A percentile compares a stretch with the other conserved stretches of the same genome.
Evolutionary conservation across 1,139 yeast species (phyloP).

Genomic region (Zygoascus hellenicus): DNA sequence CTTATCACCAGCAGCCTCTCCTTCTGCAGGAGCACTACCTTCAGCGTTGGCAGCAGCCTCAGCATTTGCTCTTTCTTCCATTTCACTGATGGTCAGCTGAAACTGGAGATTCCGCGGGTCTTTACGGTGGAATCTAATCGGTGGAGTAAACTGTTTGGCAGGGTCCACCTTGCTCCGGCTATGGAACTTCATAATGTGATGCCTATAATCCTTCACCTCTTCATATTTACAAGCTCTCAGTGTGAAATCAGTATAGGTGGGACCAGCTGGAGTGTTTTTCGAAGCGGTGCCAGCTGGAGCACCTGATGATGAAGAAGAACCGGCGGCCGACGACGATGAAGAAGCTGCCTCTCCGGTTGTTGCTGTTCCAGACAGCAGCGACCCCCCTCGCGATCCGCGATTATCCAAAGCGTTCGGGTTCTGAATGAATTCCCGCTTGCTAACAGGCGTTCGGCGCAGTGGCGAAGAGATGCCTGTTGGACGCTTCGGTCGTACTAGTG

Average conservation of each 20-base stretch:
- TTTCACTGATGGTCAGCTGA: conserved; percentile 62
- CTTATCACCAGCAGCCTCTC: conserved; percentile 14
- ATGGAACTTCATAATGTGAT: conserved; percentile 79
- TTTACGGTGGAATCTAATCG: conserved; percentile 82
- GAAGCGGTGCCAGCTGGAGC: conserved; percentile 8
- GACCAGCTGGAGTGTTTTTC: conserved; percentile 12
- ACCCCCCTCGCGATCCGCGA: conserved; percentile 5
- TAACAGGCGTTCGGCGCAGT: conserved; percentile 23
- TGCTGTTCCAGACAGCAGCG: background rate
- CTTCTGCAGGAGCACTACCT: conserved; percentile 15
- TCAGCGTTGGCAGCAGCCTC: conserved; percentile 1
- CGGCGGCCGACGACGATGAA: conserved; percentile 2
- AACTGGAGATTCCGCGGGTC: conserved; percentile 89
- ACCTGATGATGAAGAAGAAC: conserved; percentile 11
- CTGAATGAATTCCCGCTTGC: conserved; percentile 12
- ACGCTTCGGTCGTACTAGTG: conserved; percentile 17
- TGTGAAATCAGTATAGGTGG: conserved; percentile 51
- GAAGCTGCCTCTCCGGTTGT: background rate
- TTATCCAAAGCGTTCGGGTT: conserved; percentile 8
- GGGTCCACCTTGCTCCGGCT: conserved; percentile 69
- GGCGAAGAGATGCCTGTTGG: conserved; percentile 20
- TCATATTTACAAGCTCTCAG: conserved; percentile 68
- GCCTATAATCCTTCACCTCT: conserved; percentile 68
- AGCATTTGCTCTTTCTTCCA: conserved; percentile 32
- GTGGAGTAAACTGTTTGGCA: conserved; percentile 61